Percentiles rank a stretch among this genome's conserved stretches.
These are phyloP conservation scores for Eleusine coracana DNA, from an alignment of 176 grass and related monocot species.

Conservation along the genomic window DNA sequence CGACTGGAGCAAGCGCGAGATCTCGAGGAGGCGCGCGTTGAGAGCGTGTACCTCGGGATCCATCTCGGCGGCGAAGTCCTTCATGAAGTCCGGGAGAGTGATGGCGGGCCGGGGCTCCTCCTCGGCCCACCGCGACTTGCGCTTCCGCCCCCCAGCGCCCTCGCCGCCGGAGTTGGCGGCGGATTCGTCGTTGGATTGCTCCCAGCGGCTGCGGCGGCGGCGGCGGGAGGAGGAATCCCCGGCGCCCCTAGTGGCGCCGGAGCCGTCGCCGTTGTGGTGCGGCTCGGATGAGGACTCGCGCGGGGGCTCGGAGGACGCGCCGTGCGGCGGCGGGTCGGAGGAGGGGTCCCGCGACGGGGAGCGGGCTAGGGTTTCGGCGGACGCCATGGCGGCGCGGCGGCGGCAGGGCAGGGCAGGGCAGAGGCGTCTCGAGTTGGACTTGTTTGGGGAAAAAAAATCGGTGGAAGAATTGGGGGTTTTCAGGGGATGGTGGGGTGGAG, in stretches of 20 bases:
- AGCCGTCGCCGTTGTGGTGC: constrained; percentile 28
- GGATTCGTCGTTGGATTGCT: constrained; percentile 59
- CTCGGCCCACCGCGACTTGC: constrained; percentile 94
- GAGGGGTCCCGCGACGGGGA: constrained; percentile 46
- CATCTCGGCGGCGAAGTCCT: constrained; percentile 87
- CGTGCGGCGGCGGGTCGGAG: constrained; percentile 33
- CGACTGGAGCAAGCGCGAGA: constrained; percentile 69
- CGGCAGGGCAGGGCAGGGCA: neutral
- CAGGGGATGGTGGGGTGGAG: neutral
- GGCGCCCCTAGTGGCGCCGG: neutral
- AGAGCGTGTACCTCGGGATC: constrained; percentile 92
- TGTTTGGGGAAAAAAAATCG: neutral
- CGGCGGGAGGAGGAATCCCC: constrained; percentile 52
- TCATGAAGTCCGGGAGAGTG: constrained; percentile 94
- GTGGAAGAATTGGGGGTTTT: neutral
- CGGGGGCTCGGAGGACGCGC: constrained; percentile 19
- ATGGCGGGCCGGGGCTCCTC: constrained; percentile 79
- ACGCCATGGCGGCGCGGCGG: constrained; percentile 40
- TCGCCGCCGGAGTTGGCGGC: constrained; percentile 52
- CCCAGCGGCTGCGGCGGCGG: constrained; percentile 84
- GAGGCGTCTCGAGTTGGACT: constrained; percentile 22
- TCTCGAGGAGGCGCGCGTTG: constrained; percentile 81
- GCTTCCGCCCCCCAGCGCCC: constrained; percentile 57
- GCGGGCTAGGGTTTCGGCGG: constrained; percentile 56
- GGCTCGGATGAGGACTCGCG: constrained; percentile 38